A percentile compares a stretch with the other conserved stretches of the same genome.
Conservation (phyloP, 2,329 filamentous ascomycete genomes). For the Colletotrichum camelliae region DNA sequence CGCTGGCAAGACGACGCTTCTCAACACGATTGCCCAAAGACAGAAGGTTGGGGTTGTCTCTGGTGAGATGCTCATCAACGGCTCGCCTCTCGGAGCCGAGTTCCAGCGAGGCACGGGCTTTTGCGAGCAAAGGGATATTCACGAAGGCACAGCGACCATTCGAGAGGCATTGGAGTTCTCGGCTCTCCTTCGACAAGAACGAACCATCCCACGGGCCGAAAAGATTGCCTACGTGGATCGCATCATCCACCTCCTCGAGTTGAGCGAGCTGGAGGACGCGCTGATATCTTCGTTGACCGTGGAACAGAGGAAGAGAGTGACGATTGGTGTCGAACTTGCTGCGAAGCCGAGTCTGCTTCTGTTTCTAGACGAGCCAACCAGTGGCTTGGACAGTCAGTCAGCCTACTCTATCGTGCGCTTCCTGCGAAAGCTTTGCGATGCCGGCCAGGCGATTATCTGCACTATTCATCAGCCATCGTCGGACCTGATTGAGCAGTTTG, state of each 20-base stretch:
- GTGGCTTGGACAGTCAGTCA: constrained; percentile 42
- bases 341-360: constrained; percentile 70
- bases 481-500: constrained; percentile 70
- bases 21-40: constrained; percentile 78
- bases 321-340: constrained; percentile 73
- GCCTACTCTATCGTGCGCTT: constrained; percentile 46
- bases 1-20: constrained; percentile 82
- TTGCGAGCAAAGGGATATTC: constrained; percentile 73
- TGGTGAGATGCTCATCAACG: constrained; percentile 69
- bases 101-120: constrained; percentile 74
- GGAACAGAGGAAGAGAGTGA: constrained; percentile 67
- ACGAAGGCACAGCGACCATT: constrained; percentile 69
- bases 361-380: constrained; percentile 73
- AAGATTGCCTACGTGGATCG: constrained; percentile 72
- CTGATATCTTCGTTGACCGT: constrained; percentile 58
- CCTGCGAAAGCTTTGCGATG: constrained; percentile 57
- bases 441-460: constrained; percentile 68
- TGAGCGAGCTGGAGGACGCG: constrained; percentile 68
- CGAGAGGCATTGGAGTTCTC: constrained; percentile 73
- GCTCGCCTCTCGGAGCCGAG: constrained; percentile 59
- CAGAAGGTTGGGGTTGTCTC: constrained; percentile 68
- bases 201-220: constrained; percentile 57
- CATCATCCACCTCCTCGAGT: constrained; percentile 69
- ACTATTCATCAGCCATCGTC: constrained; percentile 69
- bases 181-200: constrained; percentile 66